A percentile compares a stretch with the other conserved stretches of the same genome.
Conservation (phyloP, 2,329 filamentous ascomycete genomes). For the Knoxdaviesia proteae region DNA sequence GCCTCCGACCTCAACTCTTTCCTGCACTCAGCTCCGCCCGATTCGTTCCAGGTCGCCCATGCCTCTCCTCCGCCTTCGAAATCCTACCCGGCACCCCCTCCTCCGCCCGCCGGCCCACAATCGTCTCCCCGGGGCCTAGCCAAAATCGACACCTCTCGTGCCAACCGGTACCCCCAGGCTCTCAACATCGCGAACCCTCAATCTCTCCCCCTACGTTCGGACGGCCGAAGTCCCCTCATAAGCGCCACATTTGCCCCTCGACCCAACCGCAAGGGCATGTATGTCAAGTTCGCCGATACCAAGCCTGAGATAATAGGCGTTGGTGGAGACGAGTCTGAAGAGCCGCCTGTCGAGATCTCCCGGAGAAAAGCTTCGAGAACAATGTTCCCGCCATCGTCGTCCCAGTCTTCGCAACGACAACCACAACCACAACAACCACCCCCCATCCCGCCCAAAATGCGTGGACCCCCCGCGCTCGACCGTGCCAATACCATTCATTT, state of each 20-base stretch:
- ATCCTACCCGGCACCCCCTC: background rate
- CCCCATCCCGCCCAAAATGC: background rate
- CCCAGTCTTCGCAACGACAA: conserved; percentile 9
- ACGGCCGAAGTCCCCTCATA: too few species aligned
- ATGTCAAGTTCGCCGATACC: conserved; percentile 52
- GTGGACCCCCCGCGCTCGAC: too few species aligned
- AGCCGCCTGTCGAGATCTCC: conserved; percentile 51
- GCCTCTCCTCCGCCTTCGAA: conserved; percentile 19
- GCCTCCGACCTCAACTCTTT: conserved; percentile 35
- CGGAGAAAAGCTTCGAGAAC: conserved; percentile 19
- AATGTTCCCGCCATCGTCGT: background rate
- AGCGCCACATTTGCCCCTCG: background rate
- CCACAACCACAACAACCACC: conserved; percentile 6
- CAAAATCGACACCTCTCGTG: conserved; percentile 33
- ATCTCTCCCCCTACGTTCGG: too few species aligned
- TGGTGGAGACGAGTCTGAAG: conserved; percentile 70
- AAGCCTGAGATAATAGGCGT: conserved; percentile 71
- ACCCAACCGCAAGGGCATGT: conserved; percentile 34
- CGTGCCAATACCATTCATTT: too few species aligned
- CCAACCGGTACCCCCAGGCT: conserved; percentile 33
- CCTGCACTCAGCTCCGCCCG: conserved; percentile 28
- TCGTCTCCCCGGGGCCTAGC: conserved; percentile 8
- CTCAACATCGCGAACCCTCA: conserved; percentile 15
- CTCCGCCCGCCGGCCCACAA: conserved; percentile 12
- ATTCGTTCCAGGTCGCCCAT: conserved; percentile 32